Conservation (phyloP, 164 flowering plant species). For the Paratinospora sagittata region DNA sequence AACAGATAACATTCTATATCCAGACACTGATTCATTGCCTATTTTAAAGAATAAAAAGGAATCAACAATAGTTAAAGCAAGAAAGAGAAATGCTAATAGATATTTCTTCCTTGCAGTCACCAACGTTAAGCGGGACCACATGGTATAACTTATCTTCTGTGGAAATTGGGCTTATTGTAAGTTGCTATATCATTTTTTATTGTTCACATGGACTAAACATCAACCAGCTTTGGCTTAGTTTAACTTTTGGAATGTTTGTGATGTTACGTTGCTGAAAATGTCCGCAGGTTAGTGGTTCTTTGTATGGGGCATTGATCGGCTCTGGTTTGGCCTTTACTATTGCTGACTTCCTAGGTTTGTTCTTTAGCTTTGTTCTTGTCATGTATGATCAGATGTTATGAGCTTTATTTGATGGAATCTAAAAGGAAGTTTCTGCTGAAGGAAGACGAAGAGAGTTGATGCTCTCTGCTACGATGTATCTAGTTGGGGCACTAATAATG, state of each 20-base stretch:
- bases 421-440: constrained; percentile 24
- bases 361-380: constrained; percentile 2
- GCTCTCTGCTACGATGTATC: constrained; percentile 47
- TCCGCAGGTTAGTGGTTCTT: constrained; percentile 89
- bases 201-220: background rate
- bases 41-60: background rate
- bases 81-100: background rate
- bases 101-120: constrained; percentile 50
- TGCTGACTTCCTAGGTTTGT: constrained; percentile 83
- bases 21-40: background rate
- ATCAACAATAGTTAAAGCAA: background rate
- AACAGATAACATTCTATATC: background rate
- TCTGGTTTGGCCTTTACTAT: constrained; percentile 70
- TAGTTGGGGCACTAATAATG: constrained; percentile 79
- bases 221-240: background rate
- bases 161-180: constrained; percentile 83
- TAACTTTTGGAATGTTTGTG: background rate
- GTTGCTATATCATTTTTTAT: constrained; percentile 26
- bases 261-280: constrained; percentile 7
- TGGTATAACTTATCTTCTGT: constrained; percentile 89
- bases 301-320: constrained; percentile 94
- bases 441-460: constrained; percentile 95
- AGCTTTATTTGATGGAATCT: constrained; percentile 9
- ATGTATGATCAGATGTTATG: background rate
- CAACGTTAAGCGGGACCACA: constrained; percentile 72